Base-by-base conservation (phyloP, 2,329 filamentous ascomycete genomes). In the Cryoendolithus antarcticus region DNA sequence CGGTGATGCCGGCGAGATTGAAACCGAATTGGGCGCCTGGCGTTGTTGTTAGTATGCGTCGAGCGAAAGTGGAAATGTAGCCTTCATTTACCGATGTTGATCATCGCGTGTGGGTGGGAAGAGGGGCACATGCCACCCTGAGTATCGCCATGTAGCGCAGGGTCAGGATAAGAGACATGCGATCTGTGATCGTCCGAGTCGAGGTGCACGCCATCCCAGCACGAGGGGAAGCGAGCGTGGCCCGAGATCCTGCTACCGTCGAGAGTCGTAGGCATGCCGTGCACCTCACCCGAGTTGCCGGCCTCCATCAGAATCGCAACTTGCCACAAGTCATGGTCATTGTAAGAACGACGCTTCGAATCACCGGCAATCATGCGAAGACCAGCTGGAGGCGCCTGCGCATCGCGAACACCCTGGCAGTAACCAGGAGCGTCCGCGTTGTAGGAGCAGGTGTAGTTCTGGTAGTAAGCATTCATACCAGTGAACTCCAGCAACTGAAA, bases 331-430 rank as follows among this genome's bases (percentile, higher is more conserved):
- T 40, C 38, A n/a, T 29, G 19, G 8, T 30, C 10, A 30, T 40
- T 32, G 28, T 31, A 31, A 9, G 38, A 35, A 11, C 38, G 38
- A 10, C 38, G 38, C 37, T 71, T 12, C 72, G 38, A 60, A 52
- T 83, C 68, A 34, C 82, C 82, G 43, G 70, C 74, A 38, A 86
- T 52, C 66, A 88, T 84, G 55, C 77, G 74, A 47, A 88, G 70
- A n/a, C 78, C 80, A 11, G 69, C 55, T 7, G 82, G 82, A 63
- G 85, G 86, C 10, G 81, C 38, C n/a, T 32, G 32, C 32, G 38
- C 28, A 6, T 36, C 11, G 33, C 19, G 38, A 13, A 33, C 29
- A 19, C 34, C 33, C 15, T 32, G 33, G 34, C 38, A 40, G 33
- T 40, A 36, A 34, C 38, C 38, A 3, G 38, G 34, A 4, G 38